Evolutionary conservation across 768 basidiomycete species (phyloP).

Genomic region (Tylopilus intermedius): DNA sequence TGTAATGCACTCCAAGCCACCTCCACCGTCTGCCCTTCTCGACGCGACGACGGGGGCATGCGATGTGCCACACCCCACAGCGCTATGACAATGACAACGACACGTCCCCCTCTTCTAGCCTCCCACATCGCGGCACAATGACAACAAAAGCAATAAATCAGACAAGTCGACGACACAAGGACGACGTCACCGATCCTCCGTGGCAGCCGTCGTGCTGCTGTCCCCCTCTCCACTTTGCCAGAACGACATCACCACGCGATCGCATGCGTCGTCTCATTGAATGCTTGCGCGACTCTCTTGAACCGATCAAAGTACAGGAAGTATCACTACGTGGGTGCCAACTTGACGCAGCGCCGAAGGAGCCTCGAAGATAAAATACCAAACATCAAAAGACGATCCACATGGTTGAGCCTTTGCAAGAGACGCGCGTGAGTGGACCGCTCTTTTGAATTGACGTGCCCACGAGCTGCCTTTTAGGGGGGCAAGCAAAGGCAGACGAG

Average conservation of each 20-base stretch:
- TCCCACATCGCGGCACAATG: too few species aligned
- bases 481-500: conserved; percentile 42
- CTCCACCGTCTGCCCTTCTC: too few species aligned
- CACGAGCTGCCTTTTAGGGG: conserved; percentile 39
- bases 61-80: too few species aligned
- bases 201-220: too few species aligned
- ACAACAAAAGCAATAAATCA: too few species aligned
- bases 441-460: not conserved
- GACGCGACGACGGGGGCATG: too few species aligned
- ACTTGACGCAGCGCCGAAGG: conserved; percentile 68
- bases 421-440: conserved; percentile 52
- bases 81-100: too few species aligned
- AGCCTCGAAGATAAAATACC: conserved; percentile 93
- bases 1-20: too few species aligned
- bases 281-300: conserved; percentile 11
- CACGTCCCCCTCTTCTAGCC: too few species aligned
- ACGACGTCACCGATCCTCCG: too few species aligned
- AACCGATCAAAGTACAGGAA: conserved; percentile 58
- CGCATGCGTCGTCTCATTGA: conserved; percentile 55
- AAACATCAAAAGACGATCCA: conserved; percentile 87
- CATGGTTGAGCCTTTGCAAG: conserved; percentile 81
- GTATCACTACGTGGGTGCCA: conserved; percentile 97
- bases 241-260: conserved; percentile 49
- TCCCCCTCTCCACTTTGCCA: too few species aligned
- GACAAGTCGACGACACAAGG: too few species aligned